Conservation (phyloP, 2,329 filamentous ascomycete genomes). For the Pleoardoris graminearum region DNA sequence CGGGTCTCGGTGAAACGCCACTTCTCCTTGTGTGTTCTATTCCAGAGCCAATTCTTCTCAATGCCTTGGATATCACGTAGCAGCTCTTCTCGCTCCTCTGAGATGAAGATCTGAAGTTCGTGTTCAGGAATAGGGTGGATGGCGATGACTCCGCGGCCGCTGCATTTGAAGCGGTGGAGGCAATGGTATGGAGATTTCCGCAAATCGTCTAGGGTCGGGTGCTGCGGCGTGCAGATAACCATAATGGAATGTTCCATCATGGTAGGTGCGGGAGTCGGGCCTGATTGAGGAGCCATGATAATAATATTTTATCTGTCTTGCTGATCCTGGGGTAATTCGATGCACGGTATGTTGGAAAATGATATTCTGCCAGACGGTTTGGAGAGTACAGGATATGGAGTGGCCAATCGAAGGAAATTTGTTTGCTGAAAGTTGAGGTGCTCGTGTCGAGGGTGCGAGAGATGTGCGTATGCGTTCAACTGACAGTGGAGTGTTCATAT, state of each 20-base stretch:
- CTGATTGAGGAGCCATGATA: background rate
- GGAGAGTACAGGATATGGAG: background rate
- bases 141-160: background rate
- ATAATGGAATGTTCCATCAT: background rate
- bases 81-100: background rate
- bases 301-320: background rate
- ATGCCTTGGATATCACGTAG: background rate
- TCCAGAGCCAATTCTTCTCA: background rate
- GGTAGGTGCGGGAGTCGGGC: background rate
- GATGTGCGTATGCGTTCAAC: too few species aligned
- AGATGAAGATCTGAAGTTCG: background rate
- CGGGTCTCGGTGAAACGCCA: background rate
- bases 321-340: too few species aligned
- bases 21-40: background rate
- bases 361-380: background rate
- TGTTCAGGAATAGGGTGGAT: background rate
- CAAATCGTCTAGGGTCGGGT: background rate
- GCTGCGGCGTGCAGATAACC: background rate
- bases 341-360: too few species aligned
- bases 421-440: background rate
- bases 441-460: background rate
- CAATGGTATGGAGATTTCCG: background rate
- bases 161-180: background rate
- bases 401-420: background rate
- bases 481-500: background rate